These are phyloP conservation scores for Exophiala calicioides DNA, from an alignment of 2,329 filamentous ascomycete species.

Conservation along the genomic window DNA sequence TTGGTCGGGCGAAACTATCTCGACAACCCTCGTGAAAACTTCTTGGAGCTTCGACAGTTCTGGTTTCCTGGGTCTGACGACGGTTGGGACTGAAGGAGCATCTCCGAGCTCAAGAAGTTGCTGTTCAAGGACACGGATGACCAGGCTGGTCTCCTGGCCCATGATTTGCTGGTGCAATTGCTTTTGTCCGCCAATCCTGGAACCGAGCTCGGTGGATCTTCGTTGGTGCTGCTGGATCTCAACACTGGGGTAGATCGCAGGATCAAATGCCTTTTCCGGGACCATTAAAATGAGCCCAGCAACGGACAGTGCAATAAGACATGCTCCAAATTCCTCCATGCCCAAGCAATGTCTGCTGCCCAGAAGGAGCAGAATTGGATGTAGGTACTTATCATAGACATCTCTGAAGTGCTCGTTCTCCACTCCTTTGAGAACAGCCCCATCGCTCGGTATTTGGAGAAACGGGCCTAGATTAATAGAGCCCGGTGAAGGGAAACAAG, in stretches of 20 bases:
- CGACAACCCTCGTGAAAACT: conserved; percentile 65
- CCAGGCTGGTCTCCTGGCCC: conserved; percentile 67
- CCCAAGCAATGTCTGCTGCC: background rate
- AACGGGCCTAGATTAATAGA: conserved; percentile 6
- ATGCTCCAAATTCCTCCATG: conserved; percentile 49
- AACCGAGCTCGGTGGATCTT: conserved; percentile 56
- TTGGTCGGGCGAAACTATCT: conserved; percentile 2
- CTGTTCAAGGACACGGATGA: conserved; percentile 62
- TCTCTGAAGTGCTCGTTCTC: conserved; percentile 8
- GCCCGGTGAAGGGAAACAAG: conserved; percentile 3
- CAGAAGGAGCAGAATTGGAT: conserved; percentile 11
- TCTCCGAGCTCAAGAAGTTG: conserved; percentile 66
- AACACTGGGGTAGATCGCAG: conserved; percentile 63
- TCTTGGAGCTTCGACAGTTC: conserved; percentile 73
- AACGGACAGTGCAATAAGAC: conserved; percentile 75
- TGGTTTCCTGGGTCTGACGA: conserved; percentile 70
- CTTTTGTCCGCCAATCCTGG: conserved; percentile 61
- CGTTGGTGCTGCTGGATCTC: conserved; percentile 62
- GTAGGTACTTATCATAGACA: conserved; percentile 12
- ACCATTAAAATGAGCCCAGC: conserved; percentile 78
- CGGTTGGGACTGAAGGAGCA: conserved; percentile 64
- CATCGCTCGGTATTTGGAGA: conserved; percentile 2
- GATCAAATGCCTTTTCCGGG: conserved; percentile 84
- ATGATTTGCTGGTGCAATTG: conserved; percentile 68
- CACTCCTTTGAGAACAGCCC: conserved; percentile 6